Evolutionary conservation across 2,329 filamentous ascomycete genomes (phyloP).

Genomic region (Rhytidhysteron rufulum): DNA sequence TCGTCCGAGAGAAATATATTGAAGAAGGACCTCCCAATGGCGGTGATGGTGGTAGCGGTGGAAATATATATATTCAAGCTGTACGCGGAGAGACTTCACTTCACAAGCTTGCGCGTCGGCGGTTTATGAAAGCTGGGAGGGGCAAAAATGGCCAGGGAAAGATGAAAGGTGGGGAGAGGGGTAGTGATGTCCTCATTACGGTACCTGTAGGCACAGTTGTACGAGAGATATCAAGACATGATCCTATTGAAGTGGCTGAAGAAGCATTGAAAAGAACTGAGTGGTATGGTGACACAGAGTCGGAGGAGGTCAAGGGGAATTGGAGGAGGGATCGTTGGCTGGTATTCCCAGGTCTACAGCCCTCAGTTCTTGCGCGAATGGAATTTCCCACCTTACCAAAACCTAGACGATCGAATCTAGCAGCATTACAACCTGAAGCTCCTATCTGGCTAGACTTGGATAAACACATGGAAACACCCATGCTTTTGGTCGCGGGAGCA

Average conservation of each 20-base stretch:
- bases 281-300: slow-evolving; percentile 17
- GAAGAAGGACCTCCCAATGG: slow-evolving; percentile 89
- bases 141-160: slow-evolving; percentile 78
- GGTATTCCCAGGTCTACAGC: slow-evolving; percentile 74
- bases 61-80: slow-evolving; percentile 91
- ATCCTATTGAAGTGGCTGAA: slow-evolving; percentile 71
- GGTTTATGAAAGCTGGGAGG: slow-evolving; percentile 68
- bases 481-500: slow-evolving; percentile 82
- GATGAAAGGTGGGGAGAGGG: slow-evolving; percentile 68
- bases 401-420: slow-evolving; percentile 54
- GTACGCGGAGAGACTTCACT: slow-evolving; percentile 86
- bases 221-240: slow-evolving; percentile 72
- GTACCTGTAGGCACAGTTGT: slow-evolving; percentile 93
- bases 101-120: slow-evolving; percentile 80
- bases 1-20: slow-evolving; percentile 85
- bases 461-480: slow-evolving; percentile 73
- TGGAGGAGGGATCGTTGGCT: slow-evolving; percentile 71
- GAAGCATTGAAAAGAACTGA: slow-evolving; percentile 26
- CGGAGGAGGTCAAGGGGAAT: slow-evolving; percentile 35
- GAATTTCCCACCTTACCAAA: slow-evolving; percentile 56
- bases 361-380: slow-evolving; percentile 62
- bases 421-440: slow-evolving; percentile 65
- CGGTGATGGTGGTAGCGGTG: slow-evolving; percentile 87
- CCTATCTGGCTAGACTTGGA: slow-evolving; percentile 61
- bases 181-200: slow-evolving; percentile 81